phyloP scores from a whole-genome alignment of 1,284 basidiomycete genomes.

The Trametes hirsuta region DNA sequence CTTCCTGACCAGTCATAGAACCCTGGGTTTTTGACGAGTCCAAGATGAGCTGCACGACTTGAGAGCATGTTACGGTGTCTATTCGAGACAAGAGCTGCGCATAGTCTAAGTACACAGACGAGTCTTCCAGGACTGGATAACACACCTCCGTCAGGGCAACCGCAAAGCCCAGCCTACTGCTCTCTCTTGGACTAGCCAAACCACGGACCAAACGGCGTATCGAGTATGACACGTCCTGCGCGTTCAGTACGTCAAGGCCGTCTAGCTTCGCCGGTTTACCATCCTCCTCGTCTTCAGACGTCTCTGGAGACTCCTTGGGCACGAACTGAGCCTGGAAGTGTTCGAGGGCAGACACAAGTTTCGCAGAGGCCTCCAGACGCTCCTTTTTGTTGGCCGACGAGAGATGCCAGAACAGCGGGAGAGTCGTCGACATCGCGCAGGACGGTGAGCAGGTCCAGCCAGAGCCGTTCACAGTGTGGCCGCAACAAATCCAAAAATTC shows the following conservation, averaged over 20 bases:
- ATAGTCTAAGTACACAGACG: background rate
- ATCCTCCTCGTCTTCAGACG: slow-evolving; percentile 41
- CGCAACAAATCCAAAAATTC: slow-evolving; percentile 19
- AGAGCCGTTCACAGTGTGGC: background rate
- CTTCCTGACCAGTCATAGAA: slow-evolving; percentile 87
- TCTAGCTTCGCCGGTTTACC: slow-evolving; percentile 41
- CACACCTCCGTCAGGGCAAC: slow-evolving; percentile 93
- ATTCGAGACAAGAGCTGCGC: slow-evolving; percentile 80
- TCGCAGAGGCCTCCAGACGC: slow-evolving; percentile 84
- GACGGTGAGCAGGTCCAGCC: slow-evolving; percentile 1
- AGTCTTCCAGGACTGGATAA: slow-evolving; percentile 8
- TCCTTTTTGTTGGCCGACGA: slow-evolving; percentile 84
- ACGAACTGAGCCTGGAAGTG: slow-evolving; percentile 75
- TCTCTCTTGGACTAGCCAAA: slow-evolving; percentile 89
- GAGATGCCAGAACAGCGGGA: slow-evolving; percentile 93
- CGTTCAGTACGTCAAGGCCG: slow-evolving; percentile 67
- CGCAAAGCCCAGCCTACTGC: slow-evolving; percentile 92
- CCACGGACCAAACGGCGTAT: slow-evolving; percentile 85
- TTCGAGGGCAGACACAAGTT: slow-evolving; percentile 81
- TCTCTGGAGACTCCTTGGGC: slow-evolving; percentile 46
- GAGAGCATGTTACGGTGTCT: slow-evolving; percentile 75
- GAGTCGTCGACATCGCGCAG: slow-evolving; percentile 71
- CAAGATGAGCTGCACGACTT: slow-evolving; percentile 75
- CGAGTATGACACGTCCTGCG: slow-evolving; percentile 89
- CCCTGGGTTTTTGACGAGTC: slow-evolving; percentile 71